Conservation (phyloP, 1,284 basidiomycete genomes). For the Marasmius tenuissimus region DNA sequence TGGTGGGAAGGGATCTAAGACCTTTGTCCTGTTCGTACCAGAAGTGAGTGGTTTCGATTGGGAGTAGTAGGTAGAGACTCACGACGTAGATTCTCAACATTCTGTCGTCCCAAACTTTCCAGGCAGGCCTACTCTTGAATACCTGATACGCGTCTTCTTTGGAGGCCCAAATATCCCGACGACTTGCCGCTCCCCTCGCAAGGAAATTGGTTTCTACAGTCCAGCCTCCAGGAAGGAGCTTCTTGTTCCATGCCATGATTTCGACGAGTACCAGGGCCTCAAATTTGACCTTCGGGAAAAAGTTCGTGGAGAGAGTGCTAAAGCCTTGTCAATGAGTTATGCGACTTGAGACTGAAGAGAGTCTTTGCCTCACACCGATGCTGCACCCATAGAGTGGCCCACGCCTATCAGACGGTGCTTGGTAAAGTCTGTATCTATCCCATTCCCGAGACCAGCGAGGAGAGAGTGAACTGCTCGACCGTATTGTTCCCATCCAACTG, state of each 20-base stretch:
- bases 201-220: slow-evolving; percentile 21
- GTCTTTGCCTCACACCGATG: slow-evolving; percentile 25
- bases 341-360: not conserved
- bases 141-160: slow-evolving; percentile 43
- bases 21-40: slow-evolving; percentile 39
- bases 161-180: slow-evolving; percentile 51
- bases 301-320: slow-evolving; percentile 40
- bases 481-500: slow-evolving; percentile 38
- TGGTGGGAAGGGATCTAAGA: slow-evolving; percentile 43
- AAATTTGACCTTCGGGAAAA: slow-evolving; percentile 36
- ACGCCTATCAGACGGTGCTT: slow-evolving; percentile 19
- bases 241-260: slow-evolving; percentile 37
- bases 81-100: slow-evolving; percentile 44
- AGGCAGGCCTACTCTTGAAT: slow-evolving; percentile 36
- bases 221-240: slow-evolving; percentile 10
- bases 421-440: slow-evolving; percentile 32
- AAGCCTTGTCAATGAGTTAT: not conserved
- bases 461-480: slow-evolving; percentile 32
- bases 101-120: slow-evolving; percentile 51
- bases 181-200: slow-evolving; percentile 30
- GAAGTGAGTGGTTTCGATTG: not conserved
- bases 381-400: slow-evolving; percentile 42
- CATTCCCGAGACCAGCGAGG: slow-evolving; percentile 29
- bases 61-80: slow-evolving; percentile 13
- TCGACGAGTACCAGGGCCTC: slow-evolving; percentile 39